These are phyloP conservation scores for Salix caprea DNA, from an alignment of 345 rosid genomes.

Conservation along the genomic window DNA sequence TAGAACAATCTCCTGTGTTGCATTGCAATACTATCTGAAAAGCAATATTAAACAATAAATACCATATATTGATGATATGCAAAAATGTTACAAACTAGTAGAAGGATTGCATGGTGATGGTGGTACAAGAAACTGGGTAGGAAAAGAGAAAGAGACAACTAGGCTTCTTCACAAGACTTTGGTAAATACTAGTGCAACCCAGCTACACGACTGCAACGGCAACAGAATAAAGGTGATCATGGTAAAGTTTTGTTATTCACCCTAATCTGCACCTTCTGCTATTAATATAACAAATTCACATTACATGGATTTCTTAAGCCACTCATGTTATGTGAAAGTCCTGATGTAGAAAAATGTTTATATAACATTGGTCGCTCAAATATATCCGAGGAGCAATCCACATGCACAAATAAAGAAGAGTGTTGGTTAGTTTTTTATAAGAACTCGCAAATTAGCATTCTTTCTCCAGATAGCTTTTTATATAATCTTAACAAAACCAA, in stretches of 20 bases:
- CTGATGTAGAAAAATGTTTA: too few relatives aligned
- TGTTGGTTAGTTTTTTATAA: too few relatives aligned
- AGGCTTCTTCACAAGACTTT: neutral
- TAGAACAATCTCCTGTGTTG: constrained; percentile 13
- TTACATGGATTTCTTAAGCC: too few relatives aligned
- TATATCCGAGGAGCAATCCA: too few relatives aligned
- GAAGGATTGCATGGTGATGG: neutral
- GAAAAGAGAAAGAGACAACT: neutral
- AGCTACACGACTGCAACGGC: neutral
- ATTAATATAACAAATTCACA: too few relatives aligned
- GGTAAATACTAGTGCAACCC: neutral
- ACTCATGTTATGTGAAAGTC: too few relatives aligned
- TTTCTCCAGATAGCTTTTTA: too few relatives aligned
- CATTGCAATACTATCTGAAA: constrained; percentile 17
- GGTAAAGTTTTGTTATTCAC: neutral
- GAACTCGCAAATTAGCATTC: too few relatives aligned
- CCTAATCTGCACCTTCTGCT: too few relatives aligned
- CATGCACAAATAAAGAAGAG: too few relatives aligned
- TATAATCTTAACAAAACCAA: too few relatives aligned
- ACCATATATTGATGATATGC: neutral
- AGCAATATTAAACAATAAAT: neutral
- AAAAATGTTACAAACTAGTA: neutral
- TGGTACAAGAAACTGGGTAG: neutral
- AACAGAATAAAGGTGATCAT: neutral
- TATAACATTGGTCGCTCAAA: too few relatives aligned